Conservation (phyloP, 352 stramenopile genomes). For the Phytophthora syringae region DNA sequence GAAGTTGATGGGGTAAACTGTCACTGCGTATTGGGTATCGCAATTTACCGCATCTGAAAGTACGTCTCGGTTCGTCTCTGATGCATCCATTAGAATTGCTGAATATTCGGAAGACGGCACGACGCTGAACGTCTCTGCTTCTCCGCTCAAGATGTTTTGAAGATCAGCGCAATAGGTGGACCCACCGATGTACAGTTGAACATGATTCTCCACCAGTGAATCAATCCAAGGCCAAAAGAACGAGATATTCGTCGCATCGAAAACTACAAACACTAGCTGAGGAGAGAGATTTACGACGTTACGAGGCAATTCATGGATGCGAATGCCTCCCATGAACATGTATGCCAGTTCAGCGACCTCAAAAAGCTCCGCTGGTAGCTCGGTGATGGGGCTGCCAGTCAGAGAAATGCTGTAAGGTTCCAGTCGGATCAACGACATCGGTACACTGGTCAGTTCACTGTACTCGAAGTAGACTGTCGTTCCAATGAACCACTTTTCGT, state of each 20-base stretch:
- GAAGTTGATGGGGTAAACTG: conserved; percentile 6
- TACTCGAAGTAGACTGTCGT: conserved; percentile 36
- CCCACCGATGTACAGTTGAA: not conserved
- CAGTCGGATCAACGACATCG: conserved; percentile 23
- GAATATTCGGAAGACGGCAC: conserved; percentile 4
- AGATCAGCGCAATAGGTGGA: conserved; percentile 8
- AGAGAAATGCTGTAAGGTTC: conserved; percentile 32
- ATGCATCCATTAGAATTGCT: conserved; percentile 1
- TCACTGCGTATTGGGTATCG: not conserved
- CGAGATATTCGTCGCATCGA: conserved; percentile 22
- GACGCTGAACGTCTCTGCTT: conserved; percentile 2
- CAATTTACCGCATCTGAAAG: not conserved
- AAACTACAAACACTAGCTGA: not conserved
- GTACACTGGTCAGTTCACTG: conserved; percentile 22
- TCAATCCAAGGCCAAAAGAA: conserved; percentile 34
- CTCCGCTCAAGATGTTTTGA: conserved; percentile 2
- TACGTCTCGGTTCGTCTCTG: not conserved
- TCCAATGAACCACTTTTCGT: conserved; percentile 39
- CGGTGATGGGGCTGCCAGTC: conserved; percentile 30
- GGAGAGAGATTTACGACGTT: conserved; percentile 29
- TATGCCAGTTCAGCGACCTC: conserved; percentile 14
- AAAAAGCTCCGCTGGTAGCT: conserved; percentile 31
- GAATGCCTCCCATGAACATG: conserved; percentile 17
- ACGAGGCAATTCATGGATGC: conserved; percentile 20
- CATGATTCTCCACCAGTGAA: conserved; percentile 6